These are phyloP conservation scores for Coemansia sp. DNA, from an alignment of 192 early-diverging fungal genomes.

Conservation along the genomic window DNA sequence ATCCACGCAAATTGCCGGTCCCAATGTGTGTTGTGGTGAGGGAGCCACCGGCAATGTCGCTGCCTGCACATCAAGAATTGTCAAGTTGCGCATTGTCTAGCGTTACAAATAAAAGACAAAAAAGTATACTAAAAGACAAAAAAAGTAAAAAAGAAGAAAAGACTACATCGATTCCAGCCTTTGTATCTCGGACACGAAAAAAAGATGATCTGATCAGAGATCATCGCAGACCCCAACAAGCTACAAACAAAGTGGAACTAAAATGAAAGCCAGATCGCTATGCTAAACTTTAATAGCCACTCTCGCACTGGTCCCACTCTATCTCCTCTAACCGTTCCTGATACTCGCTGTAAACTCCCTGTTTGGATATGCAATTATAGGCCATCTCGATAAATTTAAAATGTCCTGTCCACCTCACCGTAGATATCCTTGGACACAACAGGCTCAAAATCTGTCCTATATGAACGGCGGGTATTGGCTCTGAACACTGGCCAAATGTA, in stretches of 20 bases:
- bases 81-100: conserved; percentile 31
- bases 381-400: background rate
- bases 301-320: background rate
- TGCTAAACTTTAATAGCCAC: too few species aligned
- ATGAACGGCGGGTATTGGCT: background rate
- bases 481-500: background rate
- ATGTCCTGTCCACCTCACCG: background rate
- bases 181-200: background rate
- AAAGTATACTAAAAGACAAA: background rate
- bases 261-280: too few species aligned
- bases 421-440: background rate
- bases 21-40: background rate
- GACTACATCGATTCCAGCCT: background rate
- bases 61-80: conserved; percentile 22
- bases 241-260: too few species aligned
- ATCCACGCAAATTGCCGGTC: conserved; percentile 23
- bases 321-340: background rate
- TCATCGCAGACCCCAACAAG: too few species aligned
- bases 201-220: conserved; percentile 6
- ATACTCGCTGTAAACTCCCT: background rate
- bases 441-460: background rate
- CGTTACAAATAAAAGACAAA: conserved; percentile 8
- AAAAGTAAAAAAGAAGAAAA: background rate
- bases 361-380: background rate
- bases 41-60: conserved; percentile 15